Evolutionary conservation across 352 stramenopile genomes (phyloP), one percentile per base, ranked within the genome.

Genomic region (Pythium biforme): DNA sequence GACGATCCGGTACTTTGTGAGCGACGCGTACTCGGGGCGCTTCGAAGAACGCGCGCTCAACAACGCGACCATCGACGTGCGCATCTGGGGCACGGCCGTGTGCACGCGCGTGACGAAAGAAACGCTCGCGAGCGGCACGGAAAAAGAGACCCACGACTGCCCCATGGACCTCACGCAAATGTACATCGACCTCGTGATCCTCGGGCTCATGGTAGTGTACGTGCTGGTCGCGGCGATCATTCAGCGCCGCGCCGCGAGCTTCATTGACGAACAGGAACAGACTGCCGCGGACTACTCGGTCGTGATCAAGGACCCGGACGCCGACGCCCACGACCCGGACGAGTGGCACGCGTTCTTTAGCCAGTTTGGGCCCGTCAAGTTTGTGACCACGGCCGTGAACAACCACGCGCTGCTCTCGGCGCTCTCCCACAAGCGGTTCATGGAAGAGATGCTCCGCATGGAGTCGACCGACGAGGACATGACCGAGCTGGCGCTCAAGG

Each of bases 231-330:
- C 69, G 1, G 71, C 62, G 9, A 51, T 81, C n/a, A 61, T 76
- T 23, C 77, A 87, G 59, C 73, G 70, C 34, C 69, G 70, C 15
- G 67, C 72, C 23, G 76, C 85, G 51, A 66, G 66, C 11, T 75
- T 69, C 29, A 66, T 90, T 37, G 79, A 89, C 55, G 74, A 72
- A 23, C 63, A 81, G 59, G 70, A 88, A 50, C 83, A 92, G 55
- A 92, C 84, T 0, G 59, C 81, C 6, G 72, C 84, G 17, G 85
- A 94, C 62, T 94, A 94, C 65, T 75, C 77, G 14, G 56, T 94
- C 10, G 64, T 90, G 14, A 70, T 94, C 27, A 83, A 90, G 37
- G 85, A 94, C 55, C 85, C 85, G 25, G 74, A 92, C 55, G 60
- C 58, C 10, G 79, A 89, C 53, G 79, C 81, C 11, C 88, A 79